These are phyloP conservation scores for Penicillium fuscoglaucum DNA, from an alignment of 2,329 filamentous ascomycete genomes.

Conservation along the genomic window DNA sequence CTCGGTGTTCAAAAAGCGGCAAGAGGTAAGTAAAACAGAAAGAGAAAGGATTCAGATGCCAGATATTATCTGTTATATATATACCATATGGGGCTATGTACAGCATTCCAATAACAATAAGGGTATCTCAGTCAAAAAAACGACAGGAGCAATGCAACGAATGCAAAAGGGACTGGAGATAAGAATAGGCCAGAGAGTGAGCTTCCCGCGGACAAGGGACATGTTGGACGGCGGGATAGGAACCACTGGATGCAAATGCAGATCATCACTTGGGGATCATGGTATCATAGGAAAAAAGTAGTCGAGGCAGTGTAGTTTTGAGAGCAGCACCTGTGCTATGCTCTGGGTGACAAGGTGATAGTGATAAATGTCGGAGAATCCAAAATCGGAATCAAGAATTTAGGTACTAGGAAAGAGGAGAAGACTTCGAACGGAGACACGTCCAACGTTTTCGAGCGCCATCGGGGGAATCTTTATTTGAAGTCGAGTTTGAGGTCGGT, in stretches of 20 bases:
- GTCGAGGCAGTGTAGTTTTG: not conserved
- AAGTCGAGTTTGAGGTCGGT: not conserved
- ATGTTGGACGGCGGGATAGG: not conserved
- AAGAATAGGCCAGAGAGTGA: not conserved
- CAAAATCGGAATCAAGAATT: not conserved
- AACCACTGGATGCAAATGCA: conserved; percentile 7
- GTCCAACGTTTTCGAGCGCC: conserved; percentile 17
- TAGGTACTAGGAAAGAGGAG: conserved; percentile 1
- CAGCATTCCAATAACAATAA: conserved; percentile 1
- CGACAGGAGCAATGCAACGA: not conserved
- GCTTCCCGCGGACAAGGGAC: not conserved
- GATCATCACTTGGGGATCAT: conserved; percentile 7
- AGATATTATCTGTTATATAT: not conserved
- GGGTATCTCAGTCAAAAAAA: conserved; percentile 12
- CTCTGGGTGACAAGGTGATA: not conserved
- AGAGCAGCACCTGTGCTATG: conserved; percentile 7
- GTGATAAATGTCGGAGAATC: not conserved
- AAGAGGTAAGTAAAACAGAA: not conserved
- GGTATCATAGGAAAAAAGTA: conserved; percentile 11
- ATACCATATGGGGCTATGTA: not conserved
- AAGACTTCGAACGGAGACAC: conserved; percentile 18
- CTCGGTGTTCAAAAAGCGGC: not conserved
- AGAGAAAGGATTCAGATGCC: not conserved
- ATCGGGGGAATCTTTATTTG: not conserved
- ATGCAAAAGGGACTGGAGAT: conserved; percentile 1